Percentiles rank a stretch among this genome's conserved stretches.
Evolutionary conservation across 139 green algal species (phyloP).

Genomic region (Chlamydomonas sphaeroides): DNA sequence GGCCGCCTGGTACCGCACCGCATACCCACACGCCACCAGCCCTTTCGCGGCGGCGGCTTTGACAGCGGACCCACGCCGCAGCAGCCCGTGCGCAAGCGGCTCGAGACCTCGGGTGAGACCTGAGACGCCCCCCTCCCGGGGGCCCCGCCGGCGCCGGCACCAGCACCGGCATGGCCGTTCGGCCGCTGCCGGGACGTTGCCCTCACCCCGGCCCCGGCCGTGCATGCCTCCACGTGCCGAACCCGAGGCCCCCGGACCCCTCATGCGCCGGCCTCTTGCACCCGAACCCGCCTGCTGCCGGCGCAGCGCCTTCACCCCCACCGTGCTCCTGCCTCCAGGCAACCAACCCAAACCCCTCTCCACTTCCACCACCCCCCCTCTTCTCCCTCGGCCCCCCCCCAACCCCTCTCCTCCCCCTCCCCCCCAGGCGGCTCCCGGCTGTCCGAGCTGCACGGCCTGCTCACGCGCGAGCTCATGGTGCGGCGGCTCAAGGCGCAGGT

Average conservation of each 20-base stretch:
- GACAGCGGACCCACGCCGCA: neutral
- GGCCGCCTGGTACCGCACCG: constrained; percentile 63
- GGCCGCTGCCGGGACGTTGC: too few species aligned
- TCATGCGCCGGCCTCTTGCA: too few species aligned
- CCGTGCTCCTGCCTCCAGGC: too few species aligned
- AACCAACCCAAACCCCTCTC: neutral
- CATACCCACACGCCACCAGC: neutral
- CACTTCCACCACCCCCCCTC: neutral
- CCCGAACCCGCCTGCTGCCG: too few species aligned
- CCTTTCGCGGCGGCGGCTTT: neutral
- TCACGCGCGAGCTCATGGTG: constrained; percentile 89
- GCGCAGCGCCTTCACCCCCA: too few species aligned
- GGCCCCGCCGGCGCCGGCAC: too few species aligned
- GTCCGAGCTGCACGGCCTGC: constrained; percentile 90
- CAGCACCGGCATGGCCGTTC: too few species aligned
- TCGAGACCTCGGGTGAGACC: constrained; percentile 33
- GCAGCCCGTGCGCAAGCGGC: constrained; percentile 3
- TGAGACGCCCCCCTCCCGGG: too few species aligned
- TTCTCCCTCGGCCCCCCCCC: too few species aligned
- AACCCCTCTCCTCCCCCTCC: neutral
- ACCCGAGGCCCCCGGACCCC: too few species aligned
- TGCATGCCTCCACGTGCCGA: too few species aligned
- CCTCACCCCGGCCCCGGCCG: too few species aligned
- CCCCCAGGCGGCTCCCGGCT: constrained; percentile 64
- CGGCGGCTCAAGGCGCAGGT: constrained; percentile 94